These are phyloP conservation scores for Aspergillus neoniger DNA, from an alignment of 2,329 filamentous ascomycete genomes.

Conservation along the genomic window DNA sequence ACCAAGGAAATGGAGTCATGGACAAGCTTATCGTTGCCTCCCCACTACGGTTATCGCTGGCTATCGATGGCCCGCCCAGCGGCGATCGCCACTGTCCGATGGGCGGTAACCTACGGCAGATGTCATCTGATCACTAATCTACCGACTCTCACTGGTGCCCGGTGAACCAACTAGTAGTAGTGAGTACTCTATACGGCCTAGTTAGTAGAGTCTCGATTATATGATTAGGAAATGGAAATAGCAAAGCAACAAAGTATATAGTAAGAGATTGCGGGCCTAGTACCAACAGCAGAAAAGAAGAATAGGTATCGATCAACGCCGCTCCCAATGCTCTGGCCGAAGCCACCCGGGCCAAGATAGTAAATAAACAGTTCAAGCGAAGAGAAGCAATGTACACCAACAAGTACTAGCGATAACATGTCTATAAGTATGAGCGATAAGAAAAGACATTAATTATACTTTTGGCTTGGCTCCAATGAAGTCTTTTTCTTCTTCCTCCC, in stretches of 20 bases:
- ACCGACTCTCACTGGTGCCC: background rate
- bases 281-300: background rate
- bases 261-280: background rate
- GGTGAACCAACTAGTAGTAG: background rate
- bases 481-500: constrained; percentile 61
- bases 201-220: no score
- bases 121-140: background rate
- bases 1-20: background rate
- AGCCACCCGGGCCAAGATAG: background rate
- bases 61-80: constrained; percentile 9
- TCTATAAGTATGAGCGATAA: background rate
- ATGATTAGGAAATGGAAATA: background rate
- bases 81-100: constrained; percentile 45
- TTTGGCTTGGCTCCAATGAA: constrained; percentile 52
- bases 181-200: no score
- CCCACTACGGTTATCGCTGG: background rate
- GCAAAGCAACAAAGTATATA: background rate
- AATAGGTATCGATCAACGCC: constrained; percentile 1
- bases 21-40: background rate
- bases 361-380: background rate
- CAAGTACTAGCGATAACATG: background rate
- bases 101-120: constrained; percentile 13
- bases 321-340: constrained; percentile 2
- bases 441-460: background rate
- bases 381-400: background rate